These are phyloP conservation scores for Jamesozyma spencerorum DNA, from an alignment of 805 yeast genomes.

Conservation along the genomic window DNA sequence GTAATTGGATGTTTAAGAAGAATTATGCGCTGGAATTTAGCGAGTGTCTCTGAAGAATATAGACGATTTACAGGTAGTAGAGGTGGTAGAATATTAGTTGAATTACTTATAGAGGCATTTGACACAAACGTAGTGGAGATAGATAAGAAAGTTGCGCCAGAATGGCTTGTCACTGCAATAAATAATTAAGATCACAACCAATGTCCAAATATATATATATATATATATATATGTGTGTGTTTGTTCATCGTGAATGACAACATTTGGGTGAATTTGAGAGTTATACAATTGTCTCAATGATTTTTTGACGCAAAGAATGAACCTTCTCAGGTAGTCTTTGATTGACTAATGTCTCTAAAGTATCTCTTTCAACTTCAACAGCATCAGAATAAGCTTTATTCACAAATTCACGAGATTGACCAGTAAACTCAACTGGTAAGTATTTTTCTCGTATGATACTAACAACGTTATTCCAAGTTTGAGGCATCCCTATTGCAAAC, in stretches of 20 bases:
- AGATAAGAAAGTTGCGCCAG: conserved; percentile 25
- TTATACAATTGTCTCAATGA: too few species aligned
- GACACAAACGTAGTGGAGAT: conserved; percentile 27
- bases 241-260: too few species aligned
- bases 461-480: conserved; percentile 17
- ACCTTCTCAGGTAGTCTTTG: not conserved
- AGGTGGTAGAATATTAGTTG: conserved; percentile 89
- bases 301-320: too few species aligned
- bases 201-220: too few species aligned
- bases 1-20: conserved; percentile 89
- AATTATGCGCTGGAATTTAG: conserved; percentile 95
- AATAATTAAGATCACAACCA: not conserved
- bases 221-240: too few species aligned
- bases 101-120: conserved; percentile 64
- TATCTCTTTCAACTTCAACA: not conserved
- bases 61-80: conserved; percentile 86
- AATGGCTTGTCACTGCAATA: conserved; percentile 24
- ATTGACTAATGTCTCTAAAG: not conserved
- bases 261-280: too few species aligned
- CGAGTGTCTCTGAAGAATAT: conserved; percentile 86
- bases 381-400: not conserved
- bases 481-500: conserved; percentile 20
- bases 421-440: conserved; percentile 13
- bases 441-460: conserved; percentile 12
- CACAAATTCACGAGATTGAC: not conserved